These are phyloP conservation scores for Jatropha multifida DNA, from an alignment of 441 rosid species.

Conservation along the genomic window DNA sequence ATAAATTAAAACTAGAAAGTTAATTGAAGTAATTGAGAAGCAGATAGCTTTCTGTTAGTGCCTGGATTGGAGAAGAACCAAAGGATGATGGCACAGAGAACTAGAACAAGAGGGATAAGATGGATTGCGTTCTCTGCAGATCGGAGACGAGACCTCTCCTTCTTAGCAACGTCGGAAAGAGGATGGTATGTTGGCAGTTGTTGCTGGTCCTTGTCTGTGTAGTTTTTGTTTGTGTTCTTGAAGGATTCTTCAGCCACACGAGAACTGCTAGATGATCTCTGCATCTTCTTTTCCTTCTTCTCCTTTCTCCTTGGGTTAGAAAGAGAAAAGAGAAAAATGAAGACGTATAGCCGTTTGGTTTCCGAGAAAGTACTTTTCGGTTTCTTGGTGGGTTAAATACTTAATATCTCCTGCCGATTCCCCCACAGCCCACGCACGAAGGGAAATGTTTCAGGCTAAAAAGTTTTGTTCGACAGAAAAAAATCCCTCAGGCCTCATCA, in stretches of 20 bases:
- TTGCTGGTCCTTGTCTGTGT: constrained; percentile 11
- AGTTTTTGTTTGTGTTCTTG: constrained; percentile 16
- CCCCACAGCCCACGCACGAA: too few species aligned
- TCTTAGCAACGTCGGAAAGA: constrained; percentile 60
- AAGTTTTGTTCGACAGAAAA: too few species aligned
- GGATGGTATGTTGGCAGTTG: constrained; percentile 67
- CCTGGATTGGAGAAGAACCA: constrained; percentile 78
- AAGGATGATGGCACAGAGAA: constrained; percentile 59
- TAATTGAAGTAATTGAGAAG: neutral
- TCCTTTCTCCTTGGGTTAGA: neutral
- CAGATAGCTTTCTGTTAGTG: constrained; percentile 7
- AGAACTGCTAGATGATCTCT: constrained; percentile 53
- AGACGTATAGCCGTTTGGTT: neutral
- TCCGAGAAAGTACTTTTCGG: too few species aligned
- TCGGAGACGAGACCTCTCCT: constrained; percentile 57
- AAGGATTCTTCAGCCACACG: constrained; percentile 40
- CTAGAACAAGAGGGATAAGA: constrained; percentile 66
- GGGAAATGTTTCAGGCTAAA: too few species aligned
- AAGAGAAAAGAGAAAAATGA: neutral
- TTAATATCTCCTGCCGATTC: too few species aligned
- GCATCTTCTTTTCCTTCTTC: constrained; percentile 40
- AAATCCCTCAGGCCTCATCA: too few species aligned
- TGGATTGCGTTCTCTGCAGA: constrained; percentile 75
- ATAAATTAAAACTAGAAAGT: neutral
- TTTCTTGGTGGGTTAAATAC: too few species aligned